A percentile compares a stretch with the other conserved stretches of the same genome.
Evolutionary conservation across 192 early-diverging fungal species (phyloP).

Genomic region (Physocladia obscura): DNA sequence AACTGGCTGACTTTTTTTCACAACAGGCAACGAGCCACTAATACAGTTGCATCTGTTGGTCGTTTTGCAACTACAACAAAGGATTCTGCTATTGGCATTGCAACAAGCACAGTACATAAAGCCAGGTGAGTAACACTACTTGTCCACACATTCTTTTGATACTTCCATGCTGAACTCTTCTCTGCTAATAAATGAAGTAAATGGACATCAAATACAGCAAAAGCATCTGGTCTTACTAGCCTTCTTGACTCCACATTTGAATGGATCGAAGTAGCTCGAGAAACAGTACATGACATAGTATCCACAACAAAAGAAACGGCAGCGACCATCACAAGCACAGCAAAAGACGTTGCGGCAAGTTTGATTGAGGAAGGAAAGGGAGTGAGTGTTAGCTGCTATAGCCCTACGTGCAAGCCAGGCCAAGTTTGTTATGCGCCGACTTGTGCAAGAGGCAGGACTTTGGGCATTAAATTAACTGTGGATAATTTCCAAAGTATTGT

Average conservation of each 20-base stretch:
- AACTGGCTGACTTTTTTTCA: neutral
- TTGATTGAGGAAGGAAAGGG: conserved; percentile 45
- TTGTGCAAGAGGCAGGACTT: conserved; percentile 39
- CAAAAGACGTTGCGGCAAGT: conserved; percentile 31
- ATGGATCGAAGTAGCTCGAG: conserved; percentile 27
- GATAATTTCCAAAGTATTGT: conserved; percentile 35
- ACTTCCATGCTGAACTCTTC: too few species aligned
- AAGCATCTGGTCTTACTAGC: conserved; percentile 1
- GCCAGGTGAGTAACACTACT: too few species aligned
- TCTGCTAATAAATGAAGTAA: neutral
- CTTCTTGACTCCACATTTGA: conserved; percentile 2
- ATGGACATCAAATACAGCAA: neutral
- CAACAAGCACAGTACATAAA: neutral
- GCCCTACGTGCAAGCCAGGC: conserved; percentile 43
- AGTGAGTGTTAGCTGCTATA: conserved; percentile 44
- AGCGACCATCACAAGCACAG: conserved; percentile 1
- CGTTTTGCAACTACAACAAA: neutral
- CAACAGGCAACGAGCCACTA: neutral
- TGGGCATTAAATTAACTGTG: conserved; percentile 27
- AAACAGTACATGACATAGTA: conserved; percentile 4
- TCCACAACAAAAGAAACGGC: conserved; percentile 8
- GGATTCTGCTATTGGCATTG: neutral
- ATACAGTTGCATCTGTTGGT: neutral
- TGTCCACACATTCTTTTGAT: too few species aligned
- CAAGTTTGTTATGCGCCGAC: conserved; percentile 48